A percentile compares a stretch with the other conserved stretches of the same genome.
Conservation (phyloP, 345 rosid genomes). For the Psidium guajava region DNA sequence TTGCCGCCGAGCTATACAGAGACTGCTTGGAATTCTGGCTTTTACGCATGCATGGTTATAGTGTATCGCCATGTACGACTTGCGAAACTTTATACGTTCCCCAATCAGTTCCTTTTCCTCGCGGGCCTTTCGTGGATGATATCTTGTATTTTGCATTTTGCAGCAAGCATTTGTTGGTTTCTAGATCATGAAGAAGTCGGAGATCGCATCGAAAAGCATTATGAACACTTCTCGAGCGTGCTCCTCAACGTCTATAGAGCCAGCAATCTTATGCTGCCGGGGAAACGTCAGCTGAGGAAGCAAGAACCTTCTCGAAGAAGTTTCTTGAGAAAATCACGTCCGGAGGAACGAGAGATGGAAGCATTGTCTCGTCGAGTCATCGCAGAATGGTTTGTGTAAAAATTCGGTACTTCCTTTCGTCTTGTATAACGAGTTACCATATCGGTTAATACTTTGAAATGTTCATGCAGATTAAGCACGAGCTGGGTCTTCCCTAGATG, state of each 20-base stretch:
- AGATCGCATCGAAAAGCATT: slow-evolving; percentile 16
- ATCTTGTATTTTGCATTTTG: neutral
- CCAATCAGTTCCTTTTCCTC: neutral
- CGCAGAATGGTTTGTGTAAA: slow-evolving; percentile 7
- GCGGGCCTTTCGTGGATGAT: neutral
- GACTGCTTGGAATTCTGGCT: slow-evolving; percentile 51
- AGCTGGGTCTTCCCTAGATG: slow-evolving; percentile 39
- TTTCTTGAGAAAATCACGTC: slow-evolving; percentile 18
- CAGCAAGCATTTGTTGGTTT: slow-evolving; percentile 59
- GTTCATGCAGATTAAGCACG: slow-evolving; percentile 27
- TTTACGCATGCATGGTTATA: slow-evolving; percentile 40
- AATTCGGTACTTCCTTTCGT: neutral
- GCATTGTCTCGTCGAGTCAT: neutral
- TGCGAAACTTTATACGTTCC: neutral
- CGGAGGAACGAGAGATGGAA: neutral
- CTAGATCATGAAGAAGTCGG: slow-evolving; percentile 18
- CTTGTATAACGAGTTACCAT: neutral
- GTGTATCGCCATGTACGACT: slow-evolving; percentile 36
- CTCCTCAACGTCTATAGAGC: slow-evolving; percentile 46
- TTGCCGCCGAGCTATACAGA: slow-evolving; percentile 22
- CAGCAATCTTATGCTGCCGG: slow-evolving; percentile 45
- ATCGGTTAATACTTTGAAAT: neutral
- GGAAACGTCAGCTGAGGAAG: slow-evolving; percentile 37
- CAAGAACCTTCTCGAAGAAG: slow-evolving; percentile 30
- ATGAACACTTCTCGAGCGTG: slow-evolving; percentile 16